These are phyloP conservation scores for Leucosporidium scottii DNA, from an alignment of 768 basidiomycete species.

Conservation along the genomic window DNA sequence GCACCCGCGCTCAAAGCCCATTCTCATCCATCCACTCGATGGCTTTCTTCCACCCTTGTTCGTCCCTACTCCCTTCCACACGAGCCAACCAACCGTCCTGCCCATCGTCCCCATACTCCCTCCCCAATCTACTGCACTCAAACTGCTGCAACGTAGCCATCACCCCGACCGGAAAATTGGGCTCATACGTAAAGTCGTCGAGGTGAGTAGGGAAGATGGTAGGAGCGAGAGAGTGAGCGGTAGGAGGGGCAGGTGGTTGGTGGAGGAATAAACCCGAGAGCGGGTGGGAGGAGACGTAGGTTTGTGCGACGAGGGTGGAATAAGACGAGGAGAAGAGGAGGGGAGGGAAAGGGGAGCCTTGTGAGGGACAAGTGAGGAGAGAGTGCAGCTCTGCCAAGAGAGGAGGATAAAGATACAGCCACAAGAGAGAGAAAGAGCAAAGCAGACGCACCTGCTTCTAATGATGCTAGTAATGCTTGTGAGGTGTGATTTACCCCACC, in stretches of 20 bases:
- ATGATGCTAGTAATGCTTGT: neutral
- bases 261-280: conserved; percentile 57
- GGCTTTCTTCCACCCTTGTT: conserved; percentile 39
- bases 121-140: conserved; percentile 15
- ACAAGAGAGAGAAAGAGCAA: neutral
- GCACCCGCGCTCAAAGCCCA: conserved; percentile 44
- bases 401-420: no score
- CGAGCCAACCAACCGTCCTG: conserved; percentile 7
- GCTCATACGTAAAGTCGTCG: conserved; percentile 55
- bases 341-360: conserved; percentile 52
- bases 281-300: conserved; percentile 63
- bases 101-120: conserved; percentile 5
- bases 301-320: conserved; percentile 56
- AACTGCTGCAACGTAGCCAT: neutral
- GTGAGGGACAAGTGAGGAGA: conserved; percentile 44
- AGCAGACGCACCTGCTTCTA: conserved; percentile 21
- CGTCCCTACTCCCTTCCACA: neutral
- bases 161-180: conserved; percentile 56
- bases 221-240: conserved; percentile 40
- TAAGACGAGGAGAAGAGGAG: conserved; percentile 52
- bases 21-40: conserved; percentile 55
- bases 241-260: conserved; percentile 49
- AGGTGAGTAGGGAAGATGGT: conserved; percentile 39
- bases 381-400: conserved; percentile 42
- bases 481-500: neutral